phyloP scores from a whole-genome alignment of 768 basidiomycete genomes.

The Phylloporus arenicola region DNA sequence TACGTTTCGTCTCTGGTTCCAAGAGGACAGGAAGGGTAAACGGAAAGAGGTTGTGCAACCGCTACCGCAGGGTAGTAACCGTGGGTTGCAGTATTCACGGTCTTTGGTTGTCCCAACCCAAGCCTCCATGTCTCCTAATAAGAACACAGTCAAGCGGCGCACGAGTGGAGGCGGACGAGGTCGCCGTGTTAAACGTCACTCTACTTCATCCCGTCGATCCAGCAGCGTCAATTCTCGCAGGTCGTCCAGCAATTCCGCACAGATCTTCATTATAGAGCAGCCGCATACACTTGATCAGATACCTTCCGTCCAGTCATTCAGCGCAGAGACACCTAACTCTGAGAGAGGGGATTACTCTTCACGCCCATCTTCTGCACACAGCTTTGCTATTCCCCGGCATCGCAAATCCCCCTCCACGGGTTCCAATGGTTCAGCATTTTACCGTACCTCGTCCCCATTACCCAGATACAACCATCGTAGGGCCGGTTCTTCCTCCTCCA shows the following conservation, averaged over 20 bases:
- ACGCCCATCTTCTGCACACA: conserved; percentile 81
- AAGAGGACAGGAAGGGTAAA: conserved; percentile 87
- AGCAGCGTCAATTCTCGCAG: conserved; percentile 88
- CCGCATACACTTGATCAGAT: conserved; percentile 44
- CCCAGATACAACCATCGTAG: conserved; percentile 71
- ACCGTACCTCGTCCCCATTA: conserved; percentile 71
- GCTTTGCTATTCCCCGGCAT: conserved; percentile 53
- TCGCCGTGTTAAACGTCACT: conserved; percentile 61
- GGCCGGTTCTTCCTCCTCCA: conserved; percentile 77
- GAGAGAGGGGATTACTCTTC: conserved; percentile 76
- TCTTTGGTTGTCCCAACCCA: conserved; percentile 22
- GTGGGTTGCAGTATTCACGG: conserved; percentile 22
- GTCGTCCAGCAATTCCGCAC: conserved; percentile 50
- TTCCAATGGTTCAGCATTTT: conserved; percentile 63
- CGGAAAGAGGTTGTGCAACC: conserved; percentile 46
- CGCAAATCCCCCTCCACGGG: conserved; percentile 72
- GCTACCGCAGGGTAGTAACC: conserved; percentile 17
- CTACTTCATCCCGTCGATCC: conserved; percentile 77
- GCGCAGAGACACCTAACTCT: conserved; percentile 82
- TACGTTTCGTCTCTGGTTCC: conserved; percentile 87
- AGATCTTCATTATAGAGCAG: conserved; percentile 49
- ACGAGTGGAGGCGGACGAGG: conserved; percentile 41
- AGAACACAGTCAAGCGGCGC: conserved; percentile 45
- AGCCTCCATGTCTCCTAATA: conserved; percentile 25
- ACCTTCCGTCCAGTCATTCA: conserved; percentile 65